phyloP scores from a whole-genome alignment of 768 basidiomycete species.

The Lanmaoa rubissima region DNA sequence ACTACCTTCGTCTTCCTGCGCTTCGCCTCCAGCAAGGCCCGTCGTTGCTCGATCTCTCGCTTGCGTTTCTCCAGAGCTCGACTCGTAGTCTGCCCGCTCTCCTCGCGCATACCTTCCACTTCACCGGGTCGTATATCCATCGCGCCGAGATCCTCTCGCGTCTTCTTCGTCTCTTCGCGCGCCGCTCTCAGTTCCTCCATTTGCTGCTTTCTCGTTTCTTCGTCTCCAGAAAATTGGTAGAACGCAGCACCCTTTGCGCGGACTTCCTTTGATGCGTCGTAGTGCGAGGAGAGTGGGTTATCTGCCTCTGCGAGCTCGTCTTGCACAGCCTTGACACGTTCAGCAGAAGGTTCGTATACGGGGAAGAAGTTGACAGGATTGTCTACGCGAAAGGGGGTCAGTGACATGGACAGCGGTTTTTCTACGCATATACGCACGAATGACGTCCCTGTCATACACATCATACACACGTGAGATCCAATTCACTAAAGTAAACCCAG shows the following conservation, averaged over 20 bases:
- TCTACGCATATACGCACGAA: slow-evolving; percentile 39
- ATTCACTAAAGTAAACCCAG: not conserved
- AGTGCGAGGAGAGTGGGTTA: slow-evolving; percentile 74
- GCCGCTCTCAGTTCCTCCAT: slow-evolving; percentile 77
- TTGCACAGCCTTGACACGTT: slow-evolving; percentile 72
- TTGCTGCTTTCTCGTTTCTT: slow-evolving; percentile 70
- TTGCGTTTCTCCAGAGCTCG: slow-evolving; percentile 66
- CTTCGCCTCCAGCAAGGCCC: slow-evolving; percentile 60
- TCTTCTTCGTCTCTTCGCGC: slow-evolving; percentile 69
- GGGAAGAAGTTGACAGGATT: slow-evolving; percentile 88
- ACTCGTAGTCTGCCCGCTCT: slow-evolving; percentile 38
- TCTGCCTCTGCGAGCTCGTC: slow-evolving; percentile 64
- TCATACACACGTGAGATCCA: not conserved
- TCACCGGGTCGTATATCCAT: slow-evolving; percentile 65
- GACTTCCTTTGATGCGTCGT: slow-evolving; percentile 78
- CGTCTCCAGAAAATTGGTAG: slow-evolving; percentile 88
- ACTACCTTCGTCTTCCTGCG: slow-evolving; percentile 48
- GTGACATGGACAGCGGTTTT: not conserved
- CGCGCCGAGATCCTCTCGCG: slow-evolving; percentile 58
- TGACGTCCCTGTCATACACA: slow-evolving; percentile 49
- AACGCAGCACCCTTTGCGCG: slow-evolving; percentile 88
- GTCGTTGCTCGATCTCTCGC: slow-evolving; percentile 68
- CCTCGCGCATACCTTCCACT: slow-evolving; percentile 68
- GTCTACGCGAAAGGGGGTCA: slow-evolving; percentile 40
- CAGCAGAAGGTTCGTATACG: slow-evolving; percentile 79